These are phyloP conservation scores for Dactylella cylindrospora DNA, from an alignment of 2,329 filamentous ascomycete species.

Conservation along the genomic window DNA sequence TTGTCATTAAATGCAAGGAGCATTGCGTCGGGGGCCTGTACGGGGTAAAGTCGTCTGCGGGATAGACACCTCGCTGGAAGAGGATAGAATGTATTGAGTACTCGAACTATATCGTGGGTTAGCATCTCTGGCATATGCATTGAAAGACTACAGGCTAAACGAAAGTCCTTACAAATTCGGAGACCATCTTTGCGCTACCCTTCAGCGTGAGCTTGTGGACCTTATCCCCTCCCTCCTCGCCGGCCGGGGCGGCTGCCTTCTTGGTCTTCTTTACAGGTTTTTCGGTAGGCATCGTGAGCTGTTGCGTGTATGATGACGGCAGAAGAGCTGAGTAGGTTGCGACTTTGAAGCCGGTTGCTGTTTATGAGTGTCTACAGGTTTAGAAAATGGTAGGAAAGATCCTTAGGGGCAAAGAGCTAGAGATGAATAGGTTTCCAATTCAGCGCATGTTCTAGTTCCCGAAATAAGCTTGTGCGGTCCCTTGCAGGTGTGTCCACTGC, in stretches of 20 bases:
- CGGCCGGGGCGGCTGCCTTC: constrained; percentile 52
- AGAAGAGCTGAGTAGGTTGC: neutral
- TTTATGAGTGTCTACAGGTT: constrained; percentile 21
- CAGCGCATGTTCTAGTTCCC: too few relatives aligned
- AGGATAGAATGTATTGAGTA: constrained; percentile 98
- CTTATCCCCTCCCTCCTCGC: constrained; percentile 66
- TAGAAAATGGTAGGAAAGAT: too few relatives aligned
- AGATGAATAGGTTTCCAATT: too few relatives aligned
- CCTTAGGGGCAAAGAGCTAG: too few relatives aligned
- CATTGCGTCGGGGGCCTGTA: constrained; percentile 55
- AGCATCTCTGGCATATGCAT: constrained; percentile 45
- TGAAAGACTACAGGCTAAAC: constrained; percentile 5
- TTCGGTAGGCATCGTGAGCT: constrained; percentile 43
- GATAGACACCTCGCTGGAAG: constrained; percentile 67
- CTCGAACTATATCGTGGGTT: constrained; percentile 67
- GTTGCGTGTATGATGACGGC: neutral
- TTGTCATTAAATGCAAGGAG: neutral
- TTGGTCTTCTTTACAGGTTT: constrained; percentile 53
- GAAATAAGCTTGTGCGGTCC: too few relatives aligned
- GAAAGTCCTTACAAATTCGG: constrained; percentile 78
- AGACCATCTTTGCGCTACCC: constrained; percentile 80
- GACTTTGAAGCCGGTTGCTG: constrained; percentile 10
- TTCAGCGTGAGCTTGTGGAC: constrained; percentile 92
- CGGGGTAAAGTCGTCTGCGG: constrained; percentile 94
- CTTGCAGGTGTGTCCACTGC: too few relatives aligned